Base-by-base conservation (phyloP, 306 rosid species). In the Acacia acuminata region DNA sequence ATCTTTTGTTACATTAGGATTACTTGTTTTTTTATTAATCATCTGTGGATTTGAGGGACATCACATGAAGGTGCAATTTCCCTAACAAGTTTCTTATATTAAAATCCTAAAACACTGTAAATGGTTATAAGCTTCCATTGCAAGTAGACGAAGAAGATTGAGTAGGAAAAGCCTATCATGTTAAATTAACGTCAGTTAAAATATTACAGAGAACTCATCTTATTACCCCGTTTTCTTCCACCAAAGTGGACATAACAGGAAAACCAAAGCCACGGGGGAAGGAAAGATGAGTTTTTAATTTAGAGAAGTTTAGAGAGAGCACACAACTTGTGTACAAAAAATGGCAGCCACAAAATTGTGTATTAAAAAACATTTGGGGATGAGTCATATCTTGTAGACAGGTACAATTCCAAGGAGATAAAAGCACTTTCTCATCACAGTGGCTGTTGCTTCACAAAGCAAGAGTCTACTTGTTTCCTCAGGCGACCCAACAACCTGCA, bases 381-480 rank as follows among this genome's bases (percentile, higher is more conserved):
- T 63, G 64, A 76, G 32, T 82, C 85, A 94, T 81, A 94, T 88
- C 94, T 87, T 96, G 94, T 92, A 92, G 75, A 96, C 99, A 64
- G 98, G 97, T 43, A 68, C 87, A 45, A 96, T 94, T 63, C 99
- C 99, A 2, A 94, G 96, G 56, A 96, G 94, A 82, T 92, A 15
- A 79, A 93, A 96, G 87, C 98, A 93, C 79, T 93, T 91, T 73
- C 98, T 89, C 96, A 94, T 96, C 86, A 96, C 98, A 25, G 66
- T 81, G 77, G 91, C 97, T 0, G 99, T 93, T 77, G 98, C 99
- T 87, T 96, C 99, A 73, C 98, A 96, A 42, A 93, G 90, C 90
- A 96, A 87, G 60, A 96, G 99, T 86, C 99, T 79, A 67, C 99
- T 92, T 4, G 94, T 89, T 86, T 96, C 98, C 71, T 91, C 94